phyloP scores from a whole-genome alignment of 208 protist genomes.

The Herpetomonas tarakana region DNA sequence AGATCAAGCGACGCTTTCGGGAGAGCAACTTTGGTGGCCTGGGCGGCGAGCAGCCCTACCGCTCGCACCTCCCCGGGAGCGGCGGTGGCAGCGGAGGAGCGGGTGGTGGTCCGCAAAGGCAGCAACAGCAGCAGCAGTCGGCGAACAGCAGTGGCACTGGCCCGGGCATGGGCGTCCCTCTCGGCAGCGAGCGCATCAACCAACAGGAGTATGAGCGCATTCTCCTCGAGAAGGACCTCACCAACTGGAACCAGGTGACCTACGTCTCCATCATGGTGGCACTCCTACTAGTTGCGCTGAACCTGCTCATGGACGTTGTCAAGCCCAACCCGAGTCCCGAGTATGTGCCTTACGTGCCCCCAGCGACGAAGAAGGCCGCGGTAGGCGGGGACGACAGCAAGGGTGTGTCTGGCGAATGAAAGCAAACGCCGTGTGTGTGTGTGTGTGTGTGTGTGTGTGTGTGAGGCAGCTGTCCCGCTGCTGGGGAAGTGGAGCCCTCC shows the following conservation, averaged over 20 bases:
- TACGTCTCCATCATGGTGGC: conserved; percentile 24
- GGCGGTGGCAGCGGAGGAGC: neutral
- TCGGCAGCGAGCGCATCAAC: conserved; percentile 45
- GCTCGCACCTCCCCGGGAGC: neutral
- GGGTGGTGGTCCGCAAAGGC: no score
- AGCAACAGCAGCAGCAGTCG: no score
- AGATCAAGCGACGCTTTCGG: conserved; percentile 50
- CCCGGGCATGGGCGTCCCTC: conserved; percentile 35
- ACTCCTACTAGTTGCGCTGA: conserved; percentile 47
- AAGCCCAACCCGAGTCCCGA: conserved; percentile 57
- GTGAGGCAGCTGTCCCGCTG: no score
- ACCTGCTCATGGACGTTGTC: conserved; percentile 53
- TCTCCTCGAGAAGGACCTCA: conserved; percentile 55
- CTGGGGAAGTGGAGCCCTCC: no score
- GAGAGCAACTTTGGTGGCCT: neutral
- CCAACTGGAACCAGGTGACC: conserved; percentile 54
- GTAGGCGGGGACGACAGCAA: neutral
- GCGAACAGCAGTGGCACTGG: no score
- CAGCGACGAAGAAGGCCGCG: conserved; percentile 3
- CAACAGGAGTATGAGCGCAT: conserved; percentile 31
- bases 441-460: no score
- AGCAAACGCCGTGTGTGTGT: no score
- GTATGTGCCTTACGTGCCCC: conserved; percentile 55
- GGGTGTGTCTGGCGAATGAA: neutral
- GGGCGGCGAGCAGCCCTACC: neutral